Evolutionary conservation across 768 basidiomycete species (phyloP), one percentile per base, ranked within the genome.

Genomic region (Calvatia gigantea): DNA sequence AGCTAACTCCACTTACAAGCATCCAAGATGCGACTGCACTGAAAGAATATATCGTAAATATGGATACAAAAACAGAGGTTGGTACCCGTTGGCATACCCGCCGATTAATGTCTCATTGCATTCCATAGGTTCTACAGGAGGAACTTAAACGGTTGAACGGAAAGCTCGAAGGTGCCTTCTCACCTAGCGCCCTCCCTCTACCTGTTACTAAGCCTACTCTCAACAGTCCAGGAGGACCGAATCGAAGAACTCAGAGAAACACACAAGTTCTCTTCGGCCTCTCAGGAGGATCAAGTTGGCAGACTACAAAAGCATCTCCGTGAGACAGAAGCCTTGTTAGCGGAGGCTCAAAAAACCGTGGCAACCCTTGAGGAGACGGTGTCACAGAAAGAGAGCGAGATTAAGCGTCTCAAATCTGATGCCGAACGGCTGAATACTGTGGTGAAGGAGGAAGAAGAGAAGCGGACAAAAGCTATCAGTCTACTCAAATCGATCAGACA

Each of bases 361-460:
- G 61, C 77, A 4, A 71, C 75, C n/a, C 71, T 72, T 7, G 81
- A 85, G 58, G 79, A 78, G 31, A 75, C 78, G 12, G 64, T 72
- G 4, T 67, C 75, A 1, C 82, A 77, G 52, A 81, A 77, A 38
- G 78, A 80, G 50, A 69, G 71, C 0, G 85, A 89, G 37, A 70
- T 86, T 0, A 77, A 80, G 2, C 78, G 75, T 15, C 72, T 94
- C n/a, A 76, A 77, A 44, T 68, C 75, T 15, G 91, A 97, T 54
- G 69, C 87, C 1, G 79, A 84, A 44, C 81, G 79, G 42, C 71
- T 80, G 2, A 86, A 84, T 60, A 74, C 73, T 17, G 53, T 75
- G 8, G 87, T 85, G 4, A 97, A 91, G 68, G 95, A 98, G 58
- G 97, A 98, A 66, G 97, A 98, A 69, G 97, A 99, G 71, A 98